phyloP scores from a whole-genome alignment of 805 yeast genomes.

The Cyberlindnera misumaiensis region DNA sequence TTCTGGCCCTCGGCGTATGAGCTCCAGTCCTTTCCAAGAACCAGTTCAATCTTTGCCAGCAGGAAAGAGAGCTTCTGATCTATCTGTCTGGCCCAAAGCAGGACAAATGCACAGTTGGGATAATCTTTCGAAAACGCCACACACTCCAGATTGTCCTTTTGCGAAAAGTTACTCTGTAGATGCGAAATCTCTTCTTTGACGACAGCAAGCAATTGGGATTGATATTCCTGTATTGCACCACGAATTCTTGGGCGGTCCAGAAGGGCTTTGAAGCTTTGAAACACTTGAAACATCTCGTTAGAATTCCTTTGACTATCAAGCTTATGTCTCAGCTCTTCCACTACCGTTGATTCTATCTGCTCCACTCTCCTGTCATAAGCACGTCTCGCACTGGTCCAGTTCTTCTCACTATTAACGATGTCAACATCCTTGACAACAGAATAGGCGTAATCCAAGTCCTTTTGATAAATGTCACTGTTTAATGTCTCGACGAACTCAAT shows the following conservation, averaged over 20 bases:
- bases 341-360: constrained; percentile 40
- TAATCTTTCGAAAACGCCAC: constrained; percentile 38
- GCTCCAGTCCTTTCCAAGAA: constrained; percentile 58
- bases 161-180: constrained; percentile 34
- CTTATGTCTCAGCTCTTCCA: constrained; percentile 31
- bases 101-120: constrained; percentile 38
- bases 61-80: constrained; percentile 36
- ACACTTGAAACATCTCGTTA: constrained; percentile 44
- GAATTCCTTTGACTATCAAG: constrained; percentile 35
- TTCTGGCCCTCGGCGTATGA: constrained; percentile 60
- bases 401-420: constrained; percentile 30
- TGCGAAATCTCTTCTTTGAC: constrained; percentile 40
- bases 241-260: constrained; percentile 47
- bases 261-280: constrained; percentile 42
- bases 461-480: constrained; percentile 10
- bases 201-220: constrained; percentile 39
- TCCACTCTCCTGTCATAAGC: constrained; percentile 36
- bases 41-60: constrained; percentile 38
- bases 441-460: constrained; percentile 36
- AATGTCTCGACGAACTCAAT: constrained; percentile 38
- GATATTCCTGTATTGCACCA: constrained; percentile 55
- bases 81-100: constrained; percentile 50
- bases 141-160: constrained; percentile 29
- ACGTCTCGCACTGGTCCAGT: constrained; percentile 37
- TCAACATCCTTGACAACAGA: constrained; percentile 31